Percentiles rank a stretch among this genome's conserved stretches.
These are phyloP conservation scores for Exophiala viscosa DNA, from an alignment of 2,329 filamentous ascomycete species.

Conservation along the genomic window DNA sequence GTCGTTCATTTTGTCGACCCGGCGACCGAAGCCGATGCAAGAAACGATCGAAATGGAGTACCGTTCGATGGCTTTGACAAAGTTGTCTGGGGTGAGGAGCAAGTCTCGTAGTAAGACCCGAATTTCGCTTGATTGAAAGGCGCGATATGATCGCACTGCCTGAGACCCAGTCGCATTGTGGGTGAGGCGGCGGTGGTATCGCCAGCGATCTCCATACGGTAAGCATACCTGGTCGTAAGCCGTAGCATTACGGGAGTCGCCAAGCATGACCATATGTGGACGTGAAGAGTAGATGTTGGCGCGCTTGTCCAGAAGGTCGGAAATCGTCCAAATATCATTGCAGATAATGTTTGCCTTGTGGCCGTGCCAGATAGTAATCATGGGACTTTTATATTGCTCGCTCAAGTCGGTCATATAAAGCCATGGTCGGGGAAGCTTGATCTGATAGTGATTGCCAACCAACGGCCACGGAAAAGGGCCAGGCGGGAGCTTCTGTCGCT, in stretches of 20 bases:
- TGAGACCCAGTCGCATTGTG: constrained; percentile 54
- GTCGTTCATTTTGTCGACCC: constrained; percentile 45
- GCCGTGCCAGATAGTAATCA: constrained; percentile 57
- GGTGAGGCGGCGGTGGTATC: constrained; percentile 48
- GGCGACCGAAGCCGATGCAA: constrained; percentile 39
- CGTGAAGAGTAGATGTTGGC: constrained; percentile 34
- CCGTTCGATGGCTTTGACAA: constrained; percentile 39
- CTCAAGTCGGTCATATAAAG: neutral
- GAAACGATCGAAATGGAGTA: constrained; percentile 42
- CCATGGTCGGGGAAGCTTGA: constrained; percentile 1
- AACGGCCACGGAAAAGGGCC: neutral
- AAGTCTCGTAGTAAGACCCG: constrained; percentile 48
- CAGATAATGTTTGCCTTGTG: constrained; percentile 35
- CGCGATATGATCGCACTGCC: constrained; percentile 51
- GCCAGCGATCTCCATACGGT: constrained; percentile 36
- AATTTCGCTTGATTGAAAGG: constrained; percentile 57
- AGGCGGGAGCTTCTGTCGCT: neutral
- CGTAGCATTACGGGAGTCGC: constrained; percentile 26
- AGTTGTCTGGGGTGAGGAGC: constrained; percentile 33
- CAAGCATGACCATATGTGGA: constrained; percentile 24
- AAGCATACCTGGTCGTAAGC: constrained; percentile 47
- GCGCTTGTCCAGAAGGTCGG: constrained; percentile 34
- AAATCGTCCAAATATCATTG: constrained; percentile 33
- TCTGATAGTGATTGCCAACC: neutral
- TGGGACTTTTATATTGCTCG: constrained; percentile 44